phyloP scores from a whole-genome alignment of 192 early-diverging fungal species.

The Gryganskiella cystojenkinii region DNA sequence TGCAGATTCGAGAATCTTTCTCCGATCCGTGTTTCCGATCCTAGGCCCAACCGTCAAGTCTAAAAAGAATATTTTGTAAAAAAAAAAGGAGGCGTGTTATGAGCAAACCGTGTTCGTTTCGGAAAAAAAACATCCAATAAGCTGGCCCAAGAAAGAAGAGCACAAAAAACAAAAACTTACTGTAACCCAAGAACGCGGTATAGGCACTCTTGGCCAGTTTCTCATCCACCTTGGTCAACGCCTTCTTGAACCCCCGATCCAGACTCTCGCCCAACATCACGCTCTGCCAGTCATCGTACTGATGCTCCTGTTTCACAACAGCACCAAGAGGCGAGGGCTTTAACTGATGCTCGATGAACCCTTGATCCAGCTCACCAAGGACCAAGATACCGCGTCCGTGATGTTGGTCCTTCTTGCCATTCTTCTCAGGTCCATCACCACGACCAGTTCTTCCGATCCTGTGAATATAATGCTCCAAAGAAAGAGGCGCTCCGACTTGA shows the following conservation, averaged over 20 bases:
- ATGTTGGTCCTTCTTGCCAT: conserved; percentile 51
- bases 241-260: conserved; percentile 38
- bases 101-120: background rate
- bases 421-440: conserved; percentile 72
- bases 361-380: conserved; percentile 42
- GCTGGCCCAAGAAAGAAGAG: background rate
- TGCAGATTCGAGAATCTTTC: conserved; percentile 47
- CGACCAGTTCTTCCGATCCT: conserved; percentile 96
- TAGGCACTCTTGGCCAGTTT: conserved; percentile 50
- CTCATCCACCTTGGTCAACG: conserved; percentile 37
- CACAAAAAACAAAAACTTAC: conserved; percentile 21
- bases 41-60: conserved; percentile 43
- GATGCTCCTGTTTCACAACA: conserved; percentile 27
- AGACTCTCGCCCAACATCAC: conserved; percentile 48
- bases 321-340: conserved; percentile 25
- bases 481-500: conserved; percentile 86
- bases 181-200: conserved; percentile 47
- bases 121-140: background rate
- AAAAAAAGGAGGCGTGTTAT: background rate
- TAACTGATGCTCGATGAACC: conserved; percentile 50
- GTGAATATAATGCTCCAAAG: conserved; percentile 93
- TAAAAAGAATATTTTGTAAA: background rate
- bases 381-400: conserved; percentile 41
- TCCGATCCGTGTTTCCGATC: conserved; percentile 47
- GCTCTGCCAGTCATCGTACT: conserved; percentile 49